These are phyloP conservation scores for Citrullus colocynthis DNA, from an alignment of 306 rosid genomes.

Conservation along the genomic window DNA sequence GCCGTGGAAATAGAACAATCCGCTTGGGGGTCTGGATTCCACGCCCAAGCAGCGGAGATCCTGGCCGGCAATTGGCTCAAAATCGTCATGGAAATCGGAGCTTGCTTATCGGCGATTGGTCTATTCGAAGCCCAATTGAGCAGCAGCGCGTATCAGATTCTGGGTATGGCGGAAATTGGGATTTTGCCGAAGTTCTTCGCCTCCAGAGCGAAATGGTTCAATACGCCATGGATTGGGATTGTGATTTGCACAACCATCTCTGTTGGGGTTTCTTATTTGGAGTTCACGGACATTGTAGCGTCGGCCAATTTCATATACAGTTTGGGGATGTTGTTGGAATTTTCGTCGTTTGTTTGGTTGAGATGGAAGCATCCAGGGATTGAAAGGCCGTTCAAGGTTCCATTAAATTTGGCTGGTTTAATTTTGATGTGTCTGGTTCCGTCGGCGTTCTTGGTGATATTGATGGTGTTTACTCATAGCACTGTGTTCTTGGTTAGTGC, in stretches of 20 bases:
- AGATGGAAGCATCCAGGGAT: not conserved
- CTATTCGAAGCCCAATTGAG: slow-evolving; percentile 3
- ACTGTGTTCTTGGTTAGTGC: not conserved
- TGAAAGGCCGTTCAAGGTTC: not conserved
- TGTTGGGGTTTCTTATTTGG: not conserved
- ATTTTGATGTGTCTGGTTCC: slow-evolving; percentile 1
- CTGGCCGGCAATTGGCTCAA: slow-evolving; percentile 5
- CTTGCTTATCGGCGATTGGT: not conserved
- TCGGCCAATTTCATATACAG: slow-evolving; percentile 2
- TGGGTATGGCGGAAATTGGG: slow-evolving; percentile 6
- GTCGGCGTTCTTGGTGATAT: not conserved
- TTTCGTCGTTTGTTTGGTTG: not conserved
- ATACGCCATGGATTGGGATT: slow-evolving; percentile 8
- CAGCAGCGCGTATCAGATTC: not conserved
- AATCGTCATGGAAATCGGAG: slow-evolving; percentile 1
- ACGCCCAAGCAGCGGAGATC: not conserved
- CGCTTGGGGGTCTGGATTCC: not conserved
- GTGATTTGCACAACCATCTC: not conserved
- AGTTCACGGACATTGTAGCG: not conserved
- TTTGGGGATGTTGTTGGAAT: slow-evolving; percentile 3
- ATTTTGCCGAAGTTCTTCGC: not conserved
- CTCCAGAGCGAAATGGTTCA: not conserved
- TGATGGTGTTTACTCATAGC: not conserved
- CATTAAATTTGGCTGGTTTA: not conserved
- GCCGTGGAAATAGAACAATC: not conserved